Conservation (phyloP, 345 rosid species). For the Salix purpurea region DNA sequence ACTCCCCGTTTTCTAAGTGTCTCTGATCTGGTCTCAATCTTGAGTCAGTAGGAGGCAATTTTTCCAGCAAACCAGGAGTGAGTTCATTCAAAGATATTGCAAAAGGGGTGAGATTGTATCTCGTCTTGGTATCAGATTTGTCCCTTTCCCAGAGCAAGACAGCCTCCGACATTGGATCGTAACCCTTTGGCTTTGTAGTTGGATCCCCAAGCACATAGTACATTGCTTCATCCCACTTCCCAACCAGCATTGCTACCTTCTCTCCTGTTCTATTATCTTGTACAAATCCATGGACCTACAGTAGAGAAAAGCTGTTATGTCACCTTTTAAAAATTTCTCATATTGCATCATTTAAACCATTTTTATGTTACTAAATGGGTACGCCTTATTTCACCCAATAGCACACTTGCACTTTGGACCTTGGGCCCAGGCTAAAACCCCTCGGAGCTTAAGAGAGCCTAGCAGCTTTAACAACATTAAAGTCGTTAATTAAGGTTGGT, state of each 20-base stretch:
- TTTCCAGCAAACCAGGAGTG: constrained; percentile 65
- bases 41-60: constrained; percentile 93
- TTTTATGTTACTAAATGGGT: neutral
- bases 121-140: constrained; percentile 66
- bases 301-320: neutral
- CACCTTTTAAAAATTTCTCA: neutral
- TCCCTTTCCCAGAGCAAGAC: constrained; percentile 92
- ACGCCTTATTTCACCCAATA: neutral
- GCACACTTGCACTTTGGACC: neutral
- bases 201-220: constrained; percentile 92
- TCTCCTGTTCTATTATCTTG: constrained; percentile 92
- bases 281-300: constrained; percentile 95
- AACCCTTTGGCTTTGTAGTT: constrained; percentile 81
- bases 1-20: constrained; percentile 89
- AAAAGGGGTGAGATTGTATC: constrained; percentile 90
- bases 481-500: neutral
- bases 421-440: neutral
- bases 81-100: constrained; percentile 89
- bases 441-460: neutral
- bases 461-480: neutral
- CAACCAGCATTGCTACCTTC: constrained; percentile 91
- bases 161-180: constrained; percentile 96
- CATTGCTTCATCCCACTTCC: constrained; percentile 99
- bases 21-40: constrained; percentile 97
- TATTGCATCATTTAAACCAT: neutral